A percentile compares a stretch with the other conserved stretches of the same genome.
Conservation (phyloP, 1,139 yeast species). For the Magnusiomyces ingens region DNA sequence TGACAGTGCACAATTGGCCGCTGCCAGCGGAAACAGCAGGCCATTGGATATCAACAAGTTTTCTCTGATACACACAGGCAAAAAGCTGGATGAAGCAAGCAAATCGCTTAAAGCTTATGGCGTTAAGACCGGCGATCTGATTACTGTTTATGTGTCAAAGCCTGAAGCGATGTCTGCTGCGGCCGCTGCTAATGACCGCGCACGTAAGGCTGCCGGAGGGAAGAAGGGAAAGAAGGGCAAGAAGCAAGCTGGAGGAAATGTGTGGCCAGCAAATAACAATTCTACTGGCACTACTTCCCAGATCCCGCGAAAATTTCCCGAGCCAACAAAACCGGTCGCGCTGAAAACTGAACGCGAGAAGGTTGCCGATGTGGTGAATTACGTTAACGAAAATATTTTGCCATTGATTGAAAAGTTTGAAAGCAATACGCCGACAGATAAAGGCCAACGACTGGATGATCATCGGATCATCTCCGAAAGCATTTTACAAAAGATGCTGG, state of each 20-base stretch:
- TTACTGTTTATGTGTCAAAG: neutral
- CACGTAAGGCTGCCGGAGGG: neutral
- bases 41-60: constrained; percentile 23
- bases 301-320: neutral
- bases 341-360: constrained; percentile 27
- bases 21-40: constrained; percentile 1
- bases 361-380: constrained; percentile 26
- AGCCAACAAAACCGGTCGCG: constrained; percentile 14
- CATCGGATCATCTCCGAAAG: constrained; percentile 35
- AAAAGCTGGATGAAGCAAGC: constrained; percentile 26
- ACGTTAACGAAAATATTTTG: constrained; percentile 28
- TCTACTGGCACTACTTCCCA: neutral
- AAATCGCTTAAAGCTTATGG: constrained; percentile 5
- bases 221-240: neutral
- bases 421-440: constrained; percentile 26
- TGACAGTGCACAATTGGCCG: neutral
- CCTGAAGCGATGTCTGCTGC: constrained; percentile 1
- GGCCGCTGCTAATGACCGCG: constrained; percentile 6
- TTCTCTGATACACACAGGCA: constrained; percentile 29
- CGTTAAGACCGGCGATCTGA: neutral
- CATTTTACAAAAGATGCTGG: constrained; percentile 35
- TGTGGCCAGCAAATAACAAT: neutral
- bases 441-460: constrained; percentile 27
- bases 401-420: constrained; percentile 28
- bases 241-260: neutral